Percentiles rank a stretch among this genome's conserved stretches.
These are phyloP conservation scores for Ogataea kodamae DNA, from an alignment of 805 yeast genomes.

Conservation along the genomic window DNA sequence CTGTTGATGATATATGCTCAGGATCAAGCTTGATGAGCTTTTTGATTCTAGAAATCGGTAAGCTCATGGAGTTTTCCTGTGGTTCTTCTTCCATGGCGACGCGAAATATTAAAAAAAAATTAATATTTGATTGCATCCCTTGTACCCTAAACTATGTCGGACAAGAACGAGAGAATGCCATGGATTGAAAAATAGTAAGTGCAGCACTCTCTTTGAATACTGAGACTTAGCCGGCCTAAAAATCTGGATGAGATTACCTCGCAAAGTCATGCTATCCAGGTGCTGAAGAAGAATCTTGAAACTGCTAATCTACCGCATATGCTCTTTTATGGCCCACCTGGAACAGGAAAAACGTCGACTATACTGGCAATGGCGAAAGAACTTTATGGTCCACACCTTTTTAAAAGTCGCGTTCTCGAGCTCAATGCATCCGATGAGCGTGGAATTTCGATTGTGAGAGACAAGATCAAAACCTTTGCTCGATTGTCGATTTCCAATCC, in stretches of 20 bases:
- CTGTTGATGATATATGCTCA: slow-evolving; percentile 63
- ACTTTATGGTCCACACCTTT: slow-evolving; percentile 68
- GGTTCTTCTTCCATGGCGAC: slow-evolving; percentile 13
- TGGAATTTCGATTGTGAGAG: slow-evolving; percentile 84
- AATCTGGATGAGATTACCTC: slow-evolving; percentile 84
- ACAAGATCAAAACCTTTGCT: slow-evolving; percentile 83
- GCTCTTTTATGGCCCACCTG: slow-evolving; percentile 92
- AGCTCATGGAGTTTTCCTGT: slow-evolving; percentile 21
- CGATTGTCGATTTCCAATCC: slow-evolving; percentile 82
- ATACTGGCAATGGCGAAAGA: slow-evolving; percentile 79
- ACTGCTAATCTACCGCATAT: slow-evolving; percentile 87
- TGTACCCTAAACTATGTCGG: slow-evolving; percentile 3
- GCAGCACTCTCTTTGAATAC: not conserved
- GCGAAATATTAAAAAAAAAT: slow-evolving; percentile 8
- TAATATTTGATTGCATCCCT: not conserved
- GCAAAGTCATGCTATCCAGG: slow-evolving; percentile 84
- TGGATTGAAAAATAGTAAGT: slow-evolving; percentile 87
- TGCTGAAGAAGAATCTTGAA: slow-evolving; percentile 71
- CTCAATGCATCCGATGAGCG: slow-evolving; percentile 89
- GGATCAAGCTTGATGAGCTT: slow-evolving; percentile 74
- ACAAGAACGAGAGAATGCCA: slow-evolving; percentile 51
- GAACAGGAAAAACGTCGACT: slow-evolving; percentile 90
- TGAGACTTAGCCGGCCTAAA: slow-evolving; percentile 80
- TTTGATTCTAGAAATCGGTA: slow-evolving; percentile 69
- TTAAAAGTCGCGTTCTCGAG: slow-evolving; percentile 71